These are phyloP conservation scores for Dichotomocladium elegans DNA, from an alignment of 371 early-diverging fungal species.

Conservation along the genomic window DNA sequence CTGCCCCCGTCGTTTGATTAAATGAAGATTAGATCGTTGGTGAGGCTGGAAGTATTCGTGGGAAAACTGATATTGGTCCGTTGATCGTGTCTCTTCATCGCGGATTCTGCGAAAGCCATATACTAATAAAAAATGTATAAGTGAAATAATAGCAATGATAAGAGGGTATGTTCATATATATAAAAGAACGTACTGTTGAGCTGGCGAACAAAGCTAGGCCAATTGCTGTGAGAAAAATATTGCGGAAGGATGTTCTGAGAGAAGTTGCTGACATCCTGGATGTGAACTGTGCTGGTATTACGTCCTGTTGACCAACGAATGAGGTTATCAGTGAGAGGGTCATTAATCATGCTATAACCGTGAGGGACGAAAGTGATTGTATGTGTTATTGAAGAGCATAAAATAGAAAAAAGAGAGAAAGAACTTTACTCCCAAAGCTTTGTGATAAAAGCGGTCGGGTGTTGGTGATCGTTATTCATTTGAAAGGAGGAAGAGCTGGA, in stretches of 20 bases:
- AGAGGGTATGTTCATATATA: background rate
- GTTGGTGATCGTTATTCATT: too few species aligned
- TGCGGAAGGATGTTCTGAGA: constrained; percentile 2
- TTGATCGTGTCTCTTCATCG: background rate
- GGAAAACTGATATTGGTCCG: background rate
- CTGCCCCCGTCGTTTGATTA: background rate
- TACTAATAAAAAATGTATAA: background rate
- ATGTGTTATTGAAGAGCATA: too few species aligned
- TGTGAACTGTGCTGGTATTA: background rate
- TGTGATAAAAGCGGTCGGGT: background rate
- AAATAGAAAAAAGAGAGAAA: background rate
- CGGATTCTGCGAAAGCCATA: constrained; percentile 5
- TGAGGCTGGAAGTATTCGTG: background rate
- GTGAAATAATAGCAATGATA: background rate
- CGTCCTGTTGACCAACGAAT: constrained; percentile 2
- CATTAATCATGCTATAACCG: background rate
- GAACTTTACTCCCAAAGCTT: background rate
- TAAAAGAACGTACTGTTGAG: constrained; percentile 3
- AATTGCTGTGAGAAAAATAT: constrained; percentile 7
- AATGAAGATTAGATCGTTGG: background rate
- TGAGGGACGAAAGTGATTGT: background rate
- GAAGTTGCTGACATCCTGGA: constrained; percentile 1
- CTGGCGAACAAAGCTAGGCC: constrained; percentile 11
- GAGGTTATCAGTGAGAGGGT: background rate
- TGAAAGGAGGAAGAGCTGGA: background rate